Evolutionary conservation across 2,329 filamentous ascomycete genomes (phyloP), one percentile per base, ranked within the genome.

Genomic region (Beauveria sp.): DNA sequence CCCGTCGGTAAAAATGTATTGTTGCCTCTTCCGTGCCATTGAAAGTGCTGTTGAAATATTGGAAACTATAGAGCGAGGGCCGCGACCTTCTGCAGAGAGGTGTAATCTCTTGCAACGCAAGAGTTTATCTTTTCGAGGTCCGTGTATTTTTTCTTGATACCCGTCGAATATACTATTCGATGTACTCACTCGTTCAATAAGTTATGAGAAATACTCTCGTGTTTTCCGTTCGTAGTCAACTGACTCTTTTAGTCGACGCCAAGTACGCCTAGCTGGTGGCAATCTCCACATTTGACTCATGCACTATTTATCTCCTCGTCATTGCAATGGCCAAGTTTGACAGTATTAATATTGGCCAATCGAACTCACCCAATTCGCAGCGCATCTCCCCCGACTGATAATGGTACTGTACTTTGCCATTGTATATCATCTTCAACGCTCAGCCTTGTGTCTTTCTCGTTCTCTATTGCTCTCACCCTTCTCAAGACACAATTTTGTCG

Each of bases 1-100:
- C 79, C 43, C 75, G 80, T 56, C 76, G 77, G 74, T 81, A 66
- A 75, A 40, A 22, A 2, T 24, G 9, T 30, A 16, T 26, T 20
- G 26, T 28, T 30, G 16, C 14, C 26, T 28, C 24, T 5, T 46
- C 18, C 30, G 53, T 10, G 24, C 10, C 16, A 28, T 16, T 40
- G 18, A 53, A 8, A 53, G 8, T 12, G 24, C 16, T 30, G 16
- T 56, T n/a, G 9, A 14, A 34, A 52, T 49, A 22, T 42, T 43
- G 43, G 49, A 57, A 34, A 57, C 7, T 34, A 20, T 7, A 30
- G 40, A 30, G 7, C 18, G 28, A 51, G 28, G 34, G 28, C 28
- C 16, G 26, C 18, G 28, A 28, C 28, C 10, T 20, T 30, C 18
- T 8, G 26, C 8, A 51, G 6, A 14, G 24, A 50, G 47, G 7